A percentile compares a stretch with the other conserved stretches of the same genome.
phyloP scores from a whole-genome alignment of 228 moss, liverwort and hornwort species.

The Sphagnum magellanicum region DNA sequence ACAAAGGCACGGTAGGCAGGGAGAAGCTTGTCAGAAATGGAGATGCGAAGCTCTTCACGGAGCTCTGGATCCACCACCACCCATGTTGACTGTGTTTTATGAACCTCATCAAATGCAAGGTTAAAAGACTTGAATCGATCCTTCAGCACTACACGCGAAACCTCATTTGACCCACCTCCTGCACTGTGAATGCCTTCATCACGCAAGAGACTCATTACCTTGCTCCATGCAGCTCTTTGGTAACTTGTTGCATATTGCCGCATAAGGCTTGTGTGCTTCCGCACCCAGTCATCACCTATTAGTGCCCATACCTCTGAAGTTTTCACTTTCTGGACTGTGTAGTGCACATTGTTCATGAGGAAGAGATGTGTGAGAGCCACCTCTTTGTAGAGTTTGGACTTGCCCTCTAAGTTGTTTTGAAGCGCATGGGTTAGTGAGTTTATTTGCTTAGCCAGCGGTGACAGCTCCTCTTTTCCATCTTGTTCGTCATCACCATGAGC shows the following conservation, averaged over 20 bases:
- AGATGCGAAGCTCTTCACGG: conserved; percentile 90
- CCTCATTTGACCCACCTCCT: conserved; percentile 80
- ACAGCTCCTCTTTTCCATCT: conserved; percentile 51
- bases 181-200: conserved; percentile 94
- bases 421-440: conserved; percentile 86
- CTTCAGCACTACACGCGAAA: conserved; percentile 87
- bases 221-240: conserved; percentile 91
- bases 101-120: conserved; percentile 86
- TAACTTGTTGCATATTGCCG: conserved; percentile 91
- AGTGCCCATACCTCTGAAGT: conserved; percentile 69
- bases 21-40: conserved; percentile 84
- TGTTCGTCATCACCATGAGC: conserved; percentile 49
- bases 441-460: conserved; percentile 80
- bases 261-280: conserved; percentile 76
- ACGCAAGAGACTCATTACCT: conserved; percentile 67
- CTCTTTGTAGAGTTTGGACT: conserved; percentile 98
- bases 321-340: conserved; percentile 96
- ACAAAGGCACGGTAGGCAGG: conserved; percentile 91
- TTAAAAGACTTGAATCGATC: conserved; percentile 99
- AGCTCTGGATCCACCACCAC: conserved; percentile 86
- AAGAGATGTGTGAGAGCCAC: conserved; percentile 80
- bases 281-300: conserved; percentile 97
- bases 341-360: conserved; percentile 99
- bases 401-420: conserved; percentile 81
- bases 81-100: conserved; percentile 92